phyloP scores from a whole-genome alignment of 1,139 yeast species.

The Schizosaccharomyces versatilis region DNA sequence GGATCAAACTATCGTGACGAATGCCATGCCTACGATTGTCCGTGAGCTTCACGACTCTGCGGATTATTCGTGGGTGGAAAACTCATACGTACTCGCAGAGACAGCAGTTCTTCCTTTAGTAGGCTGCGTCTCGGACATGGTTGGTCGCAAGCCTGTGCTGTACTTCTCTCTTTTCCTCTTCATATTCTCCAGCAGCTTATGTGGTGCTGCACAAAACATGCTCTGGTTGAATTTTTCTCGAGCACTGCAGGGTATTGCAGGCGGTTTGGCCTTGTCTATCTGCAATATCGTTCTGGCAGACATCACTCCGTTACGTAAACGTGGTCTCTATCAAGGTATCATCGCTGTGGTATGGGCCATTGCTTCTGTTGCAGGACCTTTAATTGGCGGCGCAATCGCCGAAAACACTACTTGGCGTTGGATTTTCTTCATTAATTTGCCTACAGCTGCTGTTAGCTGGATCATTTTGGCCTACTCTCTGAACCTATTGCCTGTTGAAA shows the following conservation, averaged over 20 bases:
- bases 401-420: slow-evolving; percentile 43
- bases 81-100: slow-evolving; percentile 30
- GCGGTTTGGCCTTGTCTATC: slow-evolving; percentile 44
- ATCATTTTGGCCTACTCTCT: slow-evolving; percentile 25
- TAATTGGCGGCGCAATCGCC: slow-evolving; percentile 47
- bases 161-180: slow-evolving; percentile 32
- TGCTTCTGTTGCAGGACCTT: slow-evolving; percentile 42
- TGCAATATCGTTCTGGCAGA: slow-evolving; percentile 39
- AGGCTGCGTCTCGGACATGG: slow-evolving; percentile 38
- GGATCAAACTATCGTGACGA: slow-evolving; percentile 45
- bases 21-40: slow-evolving; percentile 36
- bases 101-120: slow-evolving; percentile 37
- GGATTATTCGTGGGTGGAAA: slow-evolving; percentile 34
- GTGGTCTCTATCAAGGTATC: slow-evolving; percentile 31
- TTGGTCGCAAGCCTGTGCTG: slow-evolving; percentile 37
- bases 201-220: slow-evolving; percentile 37
- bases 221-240: slow-evolving; percentile 46
- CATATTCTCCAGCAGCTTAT: slow-evolving; percentile 39
- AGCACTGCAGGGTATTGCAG: slow-evolving; percentile 51
- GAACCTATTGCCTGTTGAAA: slow-evolving; percentile 25
- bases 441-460: slow-evolving; percentile 40
- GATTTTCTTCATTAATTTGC: slow-evolving; percentile 55
- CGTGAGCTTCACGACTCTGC: slow-evolving; percentile 30
- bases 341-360: slow-evolving; percentile 32
- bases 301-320: slow-evolving; percentile 33